phyloP scores from a whole-genome alignment of 192 early-diverging fungal genomes.

The Fimicolochytrium jonesii region DNA sequence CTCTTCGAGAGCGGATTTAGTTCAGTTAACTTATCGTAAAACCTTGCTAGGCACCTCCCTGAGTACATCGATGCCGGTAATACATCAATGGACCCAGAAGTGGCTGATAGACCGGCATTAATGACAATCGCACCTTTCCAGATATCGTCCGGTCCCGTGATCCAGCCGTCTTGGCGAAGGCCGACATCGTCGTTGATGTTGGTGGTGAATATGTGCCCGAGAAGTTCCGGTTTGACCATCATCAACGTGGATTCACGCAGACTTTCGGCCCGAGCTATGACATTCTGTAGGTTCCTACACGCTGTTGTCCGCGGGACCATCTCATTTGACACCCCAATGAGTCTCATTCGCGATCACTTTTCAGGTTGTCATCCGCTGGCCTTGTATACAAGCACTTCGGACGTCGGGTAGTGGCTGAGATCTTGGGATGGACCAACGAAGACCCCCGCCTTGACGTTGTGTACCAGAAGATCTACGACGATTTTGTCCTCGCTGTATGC shows the following conservation, averaged over 20 bases:
- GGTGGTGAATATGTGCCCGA: slow-evolving; percentile 85
- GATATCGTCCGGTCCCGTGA: slow-evolving; percentile 81
- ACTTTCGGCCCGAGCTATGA: slow-evolving; percentile 72
- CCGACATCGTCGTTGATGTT: slow-evolving; percentile 90
- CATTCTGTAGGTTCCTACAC: slow-evolving; percentile 45
- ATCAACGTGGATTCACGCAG: slow-evolving; percentile 90
- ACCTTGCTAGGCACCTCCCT: slow-evolving; percentile 5
- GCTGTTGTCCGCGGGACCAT: no score
- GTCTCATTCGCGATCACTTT: neutral
- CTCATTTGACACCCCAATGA: neutral
- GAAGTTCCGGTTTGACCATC: slow-evolving; percentile 78
- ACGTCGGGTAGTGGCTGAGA: slow-evolving; percentile 65
- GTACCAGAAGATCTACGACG: slow-evolving; percentile 81
- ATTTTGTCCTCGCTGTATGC: slow-evolving; percentile 38
- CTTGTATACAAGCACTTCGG: slow-evolving; percentile 97
- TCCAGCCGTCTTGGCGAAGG: slow-evolving; percentile 64
- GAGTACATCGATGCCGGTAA: slow-evolving; percentile 24
- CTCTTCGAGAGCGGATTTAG: slow-evolving; percentile 41
- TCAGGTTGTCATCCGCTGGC: slow-evolving; percentile 92
- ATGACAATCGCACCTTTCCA: neutral
- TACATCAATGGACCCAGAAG: slow-evolving; percentile 1
- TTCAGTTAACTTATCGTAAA: neutral
- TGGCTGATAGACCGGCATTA: neutral
- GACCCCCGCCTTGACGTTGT: slow-evolving; percentile 62
- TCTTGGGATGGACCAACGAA: slow-evolving; percentile 45